Base-by-base conservation (phyloP, 192 early-diverging fungal species). In the Backusella australiensis region DNA sequence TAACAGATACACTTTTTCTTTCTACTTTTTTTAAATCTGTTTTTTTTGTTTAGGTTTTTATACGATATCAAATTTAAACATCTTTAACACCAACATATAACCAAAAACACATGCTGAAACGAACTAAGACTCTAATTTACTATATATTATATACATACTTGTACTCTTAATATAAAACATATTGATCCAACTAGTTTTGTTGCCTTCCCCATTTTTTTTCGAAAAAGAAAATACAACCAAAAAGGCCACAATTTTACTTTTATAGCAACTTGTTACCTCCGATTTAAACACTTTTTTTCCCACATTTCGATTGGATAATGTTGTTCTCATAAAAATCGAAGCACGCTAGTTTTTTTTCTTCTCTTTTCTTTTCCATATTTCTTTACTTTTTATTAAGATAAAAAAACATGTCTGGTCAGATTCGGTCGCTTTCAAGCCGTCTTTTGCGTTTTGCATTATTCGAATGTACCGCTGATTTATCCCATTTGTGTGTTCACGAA, bases 391-490 rank as follows among this genome's bases (percentile, higher is more conserved):
- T 29, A 26, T 14, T 29, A 8, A 14, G 21, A 52, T 0, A 56
- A 56, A 23, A 26, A 26, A 70, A 29, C 32, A 76, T 76, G 75
- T 59, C 59, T 63, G 36, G 49, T 26, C 23, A 44, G 6, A 36
- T 63, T 35, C 35, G 67, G 21, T 69, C 78, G 8, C 52, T 79
- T 21, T 68, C 73, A 17, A 46, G 56, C 6, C 85, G 89, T 23
- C 74, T 90, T 74, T 46, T 41, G 39, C 82, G 84, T 26, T 91
- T 84, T 75, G 83, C 87, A 73, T 77, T 81, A 17, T 87, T 86
- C 15, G 85, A 86, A 59, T 83, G 89, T 17, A 83, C 84, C 1
- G 84, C 87, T 23, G 87, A 92, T 75, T 84, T 93, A 3, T 86
- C 85, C 39, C 85, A 86, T 52, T 81, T 93, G 32, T 81, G 85